Evolutionary conservation across 257 asterid genomes (phyloP).

Genomic region (Solanum clarkiae): DNA sequence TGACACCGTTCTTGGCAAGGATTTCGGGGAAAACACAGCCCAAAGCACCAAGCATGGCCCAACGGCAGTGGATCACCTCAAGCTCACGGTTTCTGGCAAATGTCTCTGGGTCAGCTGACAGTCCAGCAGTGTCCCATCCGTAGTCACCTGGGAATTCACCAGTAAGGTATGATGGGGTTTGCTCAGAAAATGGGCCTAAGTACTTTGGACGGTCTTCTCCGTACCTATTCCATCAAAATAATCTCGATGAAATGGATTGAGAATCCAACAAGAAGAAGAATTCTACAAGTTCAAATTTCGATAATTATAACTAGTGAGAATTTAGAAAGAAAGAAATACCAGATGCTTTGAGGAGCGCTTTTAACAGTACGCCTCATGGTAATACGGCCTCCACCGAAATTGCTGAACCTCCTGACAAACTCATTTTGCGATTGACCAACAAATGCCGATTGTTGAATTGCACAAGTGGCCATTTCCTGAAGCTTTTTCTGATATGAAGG

Average conservation of each 20-base stretch:
- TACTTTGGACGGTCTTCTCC: constrained; percentile 86
- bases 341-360: constrained; percentile 76
- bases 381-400: constrained; percentile 44
- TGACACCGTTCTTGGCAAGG: constrained; percentile 61
- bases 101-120: constrained; percentile 88
- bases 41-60: constrained; percentile 97
- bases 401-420: constrained; percentile 49
- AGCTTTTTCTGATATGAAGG: neutral
- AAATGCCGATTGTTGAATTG: constrained; percentile 63
- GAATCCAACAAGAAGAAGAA: no score
- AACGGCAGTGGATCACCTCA: constrained; percentile 73
- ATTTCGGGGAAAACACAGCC: constrained; percentile 86
- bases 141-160: constrained; percentile 94
- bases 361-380: constrained; percentile 90
- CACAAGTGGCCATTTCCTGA: constrained; percentile 47
- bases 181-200: constrained; percentile 94
- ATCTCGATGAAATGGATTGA: no score
- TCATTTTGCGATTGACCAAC: constrained; percentile 64
- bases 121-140: constrained; percentile 97
- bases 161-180: constrained; percentile 78
- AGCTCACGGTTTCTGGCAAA: constrained; percentile 85
- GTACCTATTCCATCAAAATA: constrained; percentile 31
- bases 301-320: neutral
- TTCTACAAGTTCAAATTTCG: neutral
- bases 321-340: constrained; percentile 21